Evolutionary conservation across 305 asterid genomes (phyloP).

Genomic region (Fraxinus baroniana): DNA sequence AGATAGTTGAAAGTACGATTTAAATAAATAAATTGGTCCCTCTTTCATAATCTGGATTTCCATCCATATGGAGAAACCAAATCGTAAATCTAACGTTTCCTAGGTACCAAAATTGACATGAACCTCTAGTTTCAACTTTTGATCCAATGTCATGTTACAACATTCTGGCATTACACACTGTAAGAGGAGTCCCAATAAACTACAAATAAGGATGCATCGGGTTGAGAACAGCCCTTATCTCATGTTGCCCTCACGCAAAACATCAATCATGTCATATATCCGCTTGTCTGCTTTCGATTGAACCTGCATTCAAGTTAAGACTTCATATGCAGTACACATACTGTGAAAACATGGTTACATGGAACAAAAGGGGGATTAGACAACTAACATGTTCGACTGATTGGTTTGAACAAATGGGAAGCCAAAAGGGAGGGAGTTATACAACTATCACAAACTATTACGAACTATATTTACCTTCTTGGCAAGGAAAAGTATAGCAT

Average conservation of each 20-base stretch:
- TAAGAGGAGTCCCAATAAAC: background rate
- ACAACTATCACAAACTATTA: background rate
- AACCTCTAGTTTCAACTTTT: background rate
- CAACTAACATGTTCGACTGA: background rate
- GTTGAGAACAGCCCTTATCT: constrained; percentile 32
- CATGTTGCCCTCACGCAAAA: constrained; percentile 88
- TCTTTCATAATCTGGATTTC: background rate
- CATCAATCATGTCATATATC: constrained; percentile 83
- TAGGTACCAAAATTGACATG: background rate
- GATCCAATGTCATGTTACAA: background rate
- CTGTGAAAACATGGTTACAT: background rate
- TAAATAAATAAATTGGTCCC: background rate
- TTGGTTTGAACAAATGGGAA: background rate
- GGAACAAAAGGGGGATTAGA: background rate
- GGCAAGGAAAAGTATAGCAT: constrained; percentile 83
- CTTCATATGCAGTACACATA: background rate
- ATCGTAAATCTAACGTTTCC: background rate
- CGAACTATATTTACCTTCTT: constrained; percentile 55
- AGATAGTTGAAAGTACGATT: background rate
- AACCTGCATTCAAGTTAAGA: constrained; percentile 48
- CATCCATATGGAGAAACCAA: background rate
- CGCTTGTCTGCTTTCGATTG: constrained; percentile 60
- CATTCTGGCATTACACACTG: background rate
- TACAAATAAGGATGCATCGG: background rate
- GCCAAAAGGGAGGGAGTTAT: background rate